Base-by-base conservation (phyloP, 768 basidiomycete genomes). In the Naganishia onofrii region DNA sequence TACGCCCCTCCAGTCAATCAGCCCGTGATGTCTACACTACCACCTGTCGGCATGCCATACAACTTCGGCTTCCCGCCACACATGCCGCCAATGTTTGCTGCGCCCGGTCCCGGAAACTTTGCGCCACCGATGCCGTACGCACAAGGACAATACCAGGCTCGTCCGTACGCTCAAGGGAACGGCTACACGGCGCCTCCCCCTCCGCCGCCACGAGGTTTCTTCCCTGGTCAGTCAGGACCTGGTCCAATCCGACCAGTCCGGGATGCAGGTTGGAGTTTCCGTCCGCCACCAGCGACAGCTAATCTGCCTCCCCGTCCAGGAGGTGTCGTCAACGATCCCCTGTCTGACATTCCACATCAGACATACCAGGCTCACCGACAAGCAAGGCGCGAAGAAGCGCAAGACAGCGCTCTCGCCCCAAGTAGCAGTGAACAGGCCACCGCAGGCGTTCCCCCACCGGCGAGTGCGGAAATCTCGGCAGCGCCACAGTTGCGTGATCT, bases 401-500 rank as follows among this genome's bases (percentile, higher is more conserved):
- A 44, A 17, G 38, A 63, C 3, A 17, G n/a, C 38, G 38, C 21
- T 9, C 26, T 17, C 21, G n/a, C 5, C 1, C 42, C 68, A 21
- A 65, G 70, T 23, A 66, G 77, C 36, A 67, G 77, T 15, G 73
- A 77, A 32, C 71, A 53, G 29, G 21, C 21, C 31, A 29, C 36
- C 21, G 76, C 57, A 34, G 70, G 77, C 53, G 60, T 76, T 32
- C 69, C 78, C 34, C 51, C 57, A 17, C 52, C 84, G 19, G 84
- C 83, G 1, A 82, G 86, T 8, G 92, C 91, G 1, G 90, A 86
- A 1, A 88, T 97, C 64, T 88, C 87, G 26, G 93, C 93, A 2
- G 92, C 84, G 54, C 92, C 96, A 4, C 85, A 92, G 77, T 81
- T 99, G 63, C 90, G 95, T 17, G 92, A 99, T 81, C 84, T 98